Percentiles rank a stretch among this genome's conserved stretches.
These are phyloP conservation scores for Backusella psychrophila DNA, from an alignment of 192 early-diverging fungal genomes.

Conservation along the genomic window DNA sequence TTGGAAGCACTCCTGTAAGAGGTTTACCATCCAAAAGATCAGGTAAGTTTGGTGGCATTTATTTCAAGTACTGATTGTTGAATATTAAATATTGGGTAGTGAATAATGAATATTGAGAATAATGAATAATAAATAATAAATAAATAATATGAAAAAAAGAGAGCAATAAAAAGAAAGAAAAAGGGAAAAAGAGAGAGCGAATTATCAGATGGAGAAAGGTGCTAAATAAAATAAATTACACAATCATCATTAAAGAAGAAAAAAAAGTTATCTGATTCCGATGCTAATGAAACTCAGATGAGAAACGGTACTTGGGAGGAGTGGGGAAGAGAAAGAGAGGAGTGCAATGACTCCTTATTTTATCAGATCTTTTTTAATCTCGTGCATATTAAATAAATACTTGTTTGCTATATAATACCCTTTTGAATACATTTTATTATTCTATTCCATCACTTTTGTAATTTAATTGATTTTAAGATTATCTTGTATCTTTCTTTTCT, in stretches of 20 bases:
- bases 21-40: conserved; percentile 7
- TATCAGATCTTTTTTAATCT: background rate
- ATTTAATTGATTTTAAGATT: background rate
- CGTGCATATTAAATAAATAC: background rate
- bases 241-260: background rate
- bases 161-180: background rate
- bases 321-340: background rate
- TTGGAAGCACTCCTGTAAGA: conserved; percentile 11
- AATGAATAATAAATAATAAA: background rate
- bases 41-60: background rate
- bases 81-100: background rate
- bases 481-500: background rate
- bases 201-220: background rate
- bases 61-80: background rate
- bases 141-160: background rate
- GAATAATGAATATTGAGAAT: background rate
- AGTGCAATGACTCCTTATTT: background rate
- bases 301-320: background rate
- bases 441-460: background rate
- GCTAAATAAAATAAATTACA: background rate
- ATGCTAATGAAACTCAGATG: background rate
- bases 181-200: background rate
- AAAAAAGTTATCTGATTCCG: conserved; percentile 4
- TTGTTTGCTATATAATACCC: background rate
- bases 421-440: background rate